Conservation (phyloP, 2,329 filamentous ascomycete genomes). For the Plectosphaerella plurivora region DNA sequence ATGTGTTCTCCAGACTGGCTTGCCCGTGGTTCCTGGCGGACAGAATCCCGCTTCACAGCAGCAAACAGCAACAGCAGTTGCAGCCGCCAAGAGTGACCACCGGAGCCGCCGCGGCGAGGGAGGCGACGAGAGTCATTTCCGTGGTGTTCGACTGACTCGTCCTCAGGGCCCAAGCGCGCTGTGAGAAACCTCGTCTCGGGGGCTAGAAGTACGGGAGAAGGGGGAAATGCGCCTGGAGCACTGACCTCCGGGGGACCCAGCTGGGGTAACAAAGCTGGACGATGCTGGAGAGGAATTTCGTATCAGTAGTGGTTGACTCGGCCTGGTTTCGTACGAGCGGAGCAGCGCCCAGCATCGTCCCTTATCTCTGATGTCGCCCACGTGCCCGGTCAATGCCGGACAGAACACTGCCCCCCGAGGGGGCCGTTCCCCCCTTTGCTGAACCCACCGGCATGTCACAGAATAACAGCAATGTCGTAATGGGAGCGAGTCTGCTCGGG, state of each 20-base stretch:
- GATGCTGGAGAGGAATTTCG: not conserved
- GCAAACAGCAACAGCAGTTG: too few relatives aligned
- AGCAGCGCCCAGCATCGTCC: not conserved
- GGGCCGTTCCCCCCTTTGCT: not conserved
- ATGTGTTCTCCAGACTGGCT: not conserved
- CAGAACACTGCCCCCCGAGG: too few relatives aligned
- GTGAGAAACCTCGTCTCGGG: not conserved
- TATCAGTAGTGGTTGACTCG: not conserved
- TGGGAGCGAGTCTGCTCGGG: too few relatives aligned
- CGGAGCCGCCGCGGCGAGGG: not conserved
- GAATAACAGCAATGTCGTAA: too few relatives aligned
- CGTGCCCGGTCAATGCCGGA: not conserved
- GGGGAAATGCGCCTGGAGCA: not conserved
- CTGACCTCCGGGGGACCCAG: too few relatives aligned
- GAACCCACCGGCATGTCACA: not conserved
- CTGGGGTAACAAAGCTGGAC: not conserved
- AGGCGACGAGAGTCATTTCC: constrained; percentile 5
- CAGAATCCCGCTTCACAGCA: too few relatives aligned
- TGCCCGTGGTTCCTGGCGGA: too few relatives aligned
- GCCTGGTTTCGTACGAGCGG: not conserved
- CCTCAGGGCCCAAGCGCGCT: not conserved
- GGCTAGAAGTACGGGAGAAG: not conserved
- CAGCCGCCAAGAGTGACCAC: not conserved
- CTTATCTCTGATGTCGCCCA: not conserved
- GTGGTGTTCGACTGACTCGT: constrained; percentile 7